A percentile compares a stretch with the other conserved stretches of the same genome.
Evolutionary conservation across 169 alveolate species (phyloP).

Genomic region (Ophryocystis elektroscirrha): DNA sequence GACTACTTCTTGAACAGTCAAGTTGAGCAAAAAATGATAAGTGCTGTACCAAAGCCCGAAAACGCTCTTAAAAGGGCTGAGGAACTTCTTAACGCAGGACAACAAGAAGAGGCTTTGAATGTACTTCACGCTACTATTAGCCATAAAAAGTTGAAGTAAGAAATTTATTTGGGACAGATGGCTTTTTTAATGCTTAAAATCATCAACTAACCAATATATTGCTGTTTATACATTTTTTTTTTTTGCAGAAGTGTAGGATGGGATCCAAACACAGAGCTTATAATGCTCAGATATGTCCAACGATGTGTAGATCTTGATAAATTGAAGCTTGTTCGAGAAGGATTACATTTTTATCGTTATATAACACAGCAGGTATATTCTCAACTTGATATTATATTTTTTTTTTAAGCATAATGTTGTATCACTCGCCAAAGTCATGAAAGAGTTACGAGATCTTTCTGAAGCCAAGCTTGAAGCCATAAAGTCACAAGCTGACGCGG

Average conservation of each 20-base stretch:
- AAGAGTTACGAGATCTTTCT: conserved; percentile 55
- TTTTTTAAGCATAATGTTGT: too few relatives aligned
- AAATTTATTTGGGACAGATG: neutral
- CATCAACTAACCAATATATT: neutral
- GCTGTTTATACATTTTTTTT: neutral
- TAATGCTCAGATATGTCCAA: conserved; percentile 58
- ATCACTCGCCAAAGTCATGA: conserved; percentile 60
- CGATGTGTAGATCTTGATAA: conserved; percentile 55
- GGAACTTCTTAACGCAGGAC: conserved; percentile 58
- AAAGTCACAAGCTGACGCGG: conserved; percentile 28
- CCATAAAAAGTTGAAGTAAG: conserved; percentile 36
- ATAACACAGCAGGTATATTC: conserved; percentile 65
- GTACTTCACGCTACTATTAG: conserved; percentile 56
- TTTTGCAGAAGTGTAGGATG: conserved; percentile 56
- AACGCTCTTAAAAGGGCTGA: conserved; percentile 67
- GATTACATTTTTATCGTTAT: conserved; percentile 58
- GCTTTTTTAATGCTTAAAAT: neutral
- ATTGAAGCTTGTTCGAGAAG: conserved; percentile 61
- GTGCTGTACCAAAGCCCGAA: conserved; percentile 59
- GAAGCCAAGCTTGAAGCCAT: conserved; percentile 46
- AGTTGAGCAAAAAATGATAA: too few relatives aligned
- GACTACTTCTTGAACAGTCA: too few relatives aligned
- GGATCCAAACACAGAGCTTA: conserved; percentile 61
- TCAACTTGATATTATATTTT: too few relatives aligned
- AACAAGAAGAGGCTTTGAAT: conserved; percentile 59